These are phyloP conservation scores for Rhododendron henanense DNA, from an alignment of 148 eudicot species.

Conservation along the genomic window DNA sequence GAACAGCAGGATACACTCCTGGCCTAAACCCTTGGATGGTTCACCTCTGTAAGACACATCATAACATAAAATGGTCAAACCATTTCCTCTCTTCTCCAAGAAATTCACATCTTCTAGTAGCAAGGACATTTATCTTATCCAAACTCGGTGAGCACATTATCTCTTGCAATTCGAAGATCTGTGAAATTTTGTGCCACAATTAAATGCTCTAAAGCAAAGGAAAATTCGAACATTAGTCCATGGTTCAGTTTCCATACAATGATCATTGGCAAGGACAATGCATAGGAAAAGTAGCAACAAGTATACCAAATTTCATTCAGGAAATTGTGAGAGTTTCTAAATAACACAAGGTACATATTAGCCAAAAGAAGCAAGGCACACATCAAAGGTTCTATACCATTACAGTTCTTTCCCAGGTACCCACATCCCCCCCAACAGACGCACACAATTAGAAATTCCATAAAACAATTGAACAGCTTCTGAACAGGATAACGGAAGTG, in stretches of 20 bases:
- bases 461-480: neutral
- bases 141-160: neutral
- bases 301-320: neutral
- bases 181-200: neutral
- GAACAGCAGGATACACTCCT: neutral
- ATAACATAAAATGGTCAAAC: neutral
- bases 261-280: neutral
- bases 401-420: neutral
- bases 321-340: neutral
- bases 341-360: neutral
- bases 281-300: neutral
- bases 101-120: neutral
- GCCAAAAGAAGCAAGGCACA: neutral
- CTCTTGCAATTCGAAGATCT: neutral
- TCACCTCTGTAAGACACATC: neutral
- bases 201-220: neutral
- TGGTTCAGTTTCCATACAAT: neutral
- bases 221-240: neutral
- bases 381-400: neutral
- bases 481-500: neutral
- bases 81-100: neutral
- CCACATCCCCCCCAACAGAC: neutral
- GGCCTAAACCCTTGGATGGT: neutral
- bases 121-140: neutral
- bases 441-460: neutral